Conservation (phyloP, 2,329 filamentous ascomycete genomes). For the Venturia nashicola region DNA sequence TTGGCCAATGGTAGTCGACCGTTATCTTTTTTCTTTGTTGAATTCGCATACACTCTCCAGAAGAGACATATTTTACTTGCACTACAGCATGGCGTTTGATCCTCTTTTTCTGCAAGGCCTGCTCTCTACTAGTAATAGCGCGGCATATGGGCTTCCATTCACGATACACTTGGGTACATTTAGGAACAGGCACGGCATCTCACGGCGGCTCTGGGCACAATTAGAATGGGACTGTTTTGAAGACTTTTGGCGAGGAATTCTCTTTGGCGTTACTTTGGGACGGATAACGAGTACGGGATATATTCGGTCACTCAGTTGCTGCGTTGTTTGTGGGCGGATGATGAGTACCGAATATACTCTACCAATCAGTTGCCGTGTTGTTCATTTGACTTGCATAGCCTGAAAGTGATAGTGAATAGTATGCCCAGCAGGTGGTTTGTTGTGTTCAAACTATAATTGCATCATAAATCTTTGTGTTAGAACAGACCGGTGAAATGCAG, state of each 20-base stretch:
- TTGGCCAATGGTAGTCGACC: constrained; percentile 39
- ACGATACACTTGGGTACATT: not conserved
- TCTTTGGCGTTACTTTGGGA: not conserved
- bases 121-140: not conserved
- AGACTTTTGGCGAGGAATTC: not conserved
- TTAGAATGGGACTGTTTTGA: not conserved
- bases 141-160: constrained; percentile 12
- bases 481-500: too few relatives aligned
- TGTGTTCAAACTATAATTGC: too few relatives aligned
- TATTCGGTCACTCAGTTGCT: not conserved
- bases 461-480: too few relatives aligned
- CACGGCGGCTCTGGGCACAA: not conserved
- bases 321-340: not conserved
- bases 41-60: not conserved
- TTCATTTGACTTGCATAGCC: not conserved
- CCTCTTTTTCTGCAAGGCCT: not conserved
- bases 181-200: not conserved
- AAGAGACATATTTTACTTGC: not conserved
- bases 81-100: not conserved
- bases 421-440: not conserved
- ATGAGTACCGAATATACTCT: not conserved
- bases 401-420: not conserved
- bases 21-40: not conserved
- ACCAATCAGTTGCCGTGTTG: too few relatives aligned
- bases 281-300: not conserved